phyloP scores from a whole-genome alignment of 2,329 filamentous ascomycete genomes.

The Sporothrix globosa region DNA sequence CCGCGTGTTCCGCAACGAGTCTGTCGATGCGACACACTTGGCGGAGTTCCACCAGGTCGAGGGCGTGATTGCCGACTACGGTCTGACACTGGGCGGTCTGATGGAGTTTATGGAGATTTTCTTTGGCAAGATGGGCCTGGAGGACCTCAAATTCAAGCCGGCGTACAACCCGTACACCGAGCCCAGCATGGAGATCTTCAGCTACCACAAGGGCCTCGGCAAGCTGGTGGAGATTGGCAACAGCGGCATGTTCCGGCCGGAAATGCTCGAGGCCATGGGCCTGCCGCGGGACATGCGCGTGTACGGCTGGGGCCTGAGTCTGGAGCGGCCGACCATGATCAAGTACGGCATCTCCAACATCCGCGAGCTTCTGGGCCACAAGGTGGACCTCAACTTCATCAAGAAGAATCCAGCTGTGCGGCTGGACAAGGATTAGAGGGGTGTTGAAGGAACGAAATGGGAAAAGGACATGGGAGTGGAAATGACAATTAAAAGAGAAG shows the following conservation, averaged over 20 bases:
- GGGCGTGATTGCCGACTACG: constrained; percentile 97
- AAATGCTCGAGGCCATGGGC: constrained; percentile 96
- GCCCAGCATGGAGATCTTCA: constrained; percentile 97
- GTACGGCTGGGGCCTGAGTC: constrained; percentile 88
- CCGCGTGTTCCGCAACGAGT: constrained; percentile 96
- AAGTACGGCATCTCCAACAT: constrained; percentile 91
- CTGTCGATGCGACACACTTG: constrained; percentile 93
- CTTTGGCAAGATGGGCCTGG: constrained; percentile 94
- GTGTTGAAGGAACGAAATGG: neutral
- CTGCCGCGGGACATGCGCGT: constrained; percentile 82
- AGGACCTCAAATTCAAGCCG: constrained; percentile 86
- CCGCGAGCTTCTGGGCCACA: constrained; percentile 88
- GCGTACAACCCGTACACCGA: constrained; percentile 94
- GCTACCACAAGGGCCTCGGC: constrained; percentile 83
- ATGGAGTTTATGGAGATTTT: constrained; percentile 66
- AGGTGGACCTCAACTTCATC: constrained; percentile 92
- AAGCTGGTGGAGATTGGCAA: constrained; percentile 98
- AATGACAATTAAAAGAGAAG: neutral
- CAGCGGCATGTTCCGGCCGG: constrained; percentile 96
- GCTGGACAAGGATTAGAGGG: constrained; percentile 74
- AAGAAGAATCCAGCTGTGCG: constrained; percentile 88
- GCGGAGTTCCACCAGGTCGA: constrained; percentile 99
- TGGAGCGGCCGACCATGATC: constrained; percentile 98
- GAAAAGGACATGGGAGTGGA: neutral
- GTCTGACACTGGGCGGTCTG: constrained; percentile 85